Conservation (phyloP, 257 asterid species). For the Schizonepeta tenuifolia region DNA sequence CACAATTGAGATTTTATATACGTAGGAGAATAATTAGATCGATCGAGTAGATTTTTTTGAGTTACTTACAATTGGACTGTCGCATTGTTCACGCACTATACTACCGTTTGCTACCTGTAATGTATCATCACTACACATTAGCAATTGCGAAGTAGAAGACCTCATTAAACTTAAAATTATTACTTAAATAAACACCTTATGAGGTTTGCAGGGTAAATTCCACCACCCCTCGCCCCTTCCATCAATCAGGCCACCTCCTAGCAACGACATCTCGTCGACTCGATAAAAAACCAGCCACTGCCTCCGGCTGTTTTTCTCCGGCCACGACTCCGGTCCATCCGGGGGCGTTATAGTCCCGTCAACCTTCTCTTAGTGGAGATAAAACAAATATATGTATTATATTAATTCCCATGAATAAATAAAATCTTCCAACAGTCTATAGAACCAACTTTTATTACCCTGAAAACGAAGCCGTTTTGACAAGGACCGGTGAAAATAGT, state of each 20-base stretch:
- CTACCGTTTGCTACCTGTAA: conserved; percentile 51
- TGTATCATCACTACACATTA: neutral
- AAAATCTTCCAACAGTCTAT: neutral
- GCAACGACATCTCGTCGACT: conserved; percentile 47
- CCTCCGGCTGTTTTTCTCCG: conserved; percentile 48
- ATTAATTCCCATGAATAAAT: neutral
- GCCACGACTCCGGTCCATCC: conserved; percentile 65
- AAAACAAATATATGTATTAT: no score
- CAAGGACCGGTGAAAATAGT: conserved; percentile 72
- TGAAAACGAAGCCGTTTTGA: conserved; percentile 45
- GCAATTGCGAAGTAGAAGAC: no score
- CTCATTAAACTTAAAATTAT: no score
- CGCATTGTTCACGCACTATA: conserved; percentile 54
- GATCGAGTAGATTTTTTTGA: no score
- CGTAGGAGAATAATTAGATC: no score
- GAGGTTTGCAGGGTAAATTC: conserved; percentile 74
- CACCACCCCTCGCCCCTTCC: conserved; percentile 67
- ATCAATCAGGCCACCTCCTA: conserved; percentile 61
- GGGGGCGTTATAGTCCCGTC: conserved; percentile 66
- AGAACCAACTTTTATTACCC: conserved; percentile 43
- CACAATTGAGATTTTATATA: no score
- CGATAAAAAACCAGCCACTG: conserved; percentile 72
- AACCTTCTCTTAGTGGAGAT: conserved; percentile 34
- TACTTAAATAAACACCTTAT: conserved; percentile 36
- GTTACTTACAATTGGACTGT: conserved; percentile 69